phyloP scores from a whole-genome alignment of 768 basidiomycete genomes.

The Termitomyces heimii region DNA sequence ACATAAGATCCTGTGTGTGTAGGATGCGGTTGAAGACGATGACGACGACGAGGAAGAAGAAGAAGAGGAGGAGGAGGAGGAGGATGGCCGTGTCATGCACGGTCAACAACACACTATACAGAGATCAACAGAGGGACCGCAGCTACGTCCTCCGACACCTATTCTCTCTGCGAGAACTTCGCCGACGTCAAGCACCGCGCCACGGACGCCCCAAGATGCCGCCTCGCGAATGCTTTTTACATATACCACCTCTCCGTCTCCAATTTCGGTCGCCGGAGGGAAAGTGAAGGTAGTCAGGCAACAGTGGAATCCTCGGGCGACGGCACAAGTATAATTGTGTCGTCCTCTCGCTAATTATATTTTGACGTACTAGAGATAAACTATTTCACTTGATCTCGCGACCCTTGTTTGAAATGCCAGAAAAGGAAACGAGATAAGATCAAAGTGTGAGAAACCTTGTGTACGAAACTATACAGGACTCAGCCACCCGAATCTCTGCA shows the following conservation, averaged over 20 bases:
- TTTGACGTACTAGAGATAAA: background rate
- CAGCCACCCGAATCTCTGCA: slow-evolving; percentile 38
- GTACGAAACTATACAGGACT: slow-evolving; percentile 49
- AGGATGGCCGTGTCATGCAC: slow-evolving; percentile 19
- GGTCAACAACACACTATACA: slow-evolving; percentile 26
- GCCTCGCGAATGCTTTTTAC: slow-evolving; percentile 19
- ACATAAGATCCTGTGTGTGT: slow-evolving; percentile 7
- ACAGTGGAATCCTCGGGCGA: slow-evolving; percentile 37
- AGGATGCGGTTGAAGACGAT: slow-evolving; percentile 46
- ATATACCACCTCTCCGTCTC: slow-evolving; percentile 24
- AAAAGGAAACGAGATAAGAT: slow-evolving; percentile 1
- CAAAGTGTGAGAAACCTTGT: slow-evolving; percentile 19
- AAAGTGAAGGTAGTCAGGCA: slow-evolving; percentile 50
- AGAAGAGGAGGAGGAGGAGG: slow-evolving; percentile 48
- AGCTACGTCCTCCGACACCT: slow-evolving; percentile 30
- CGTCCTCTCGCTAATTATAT: background rate
- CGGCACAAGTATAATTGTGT: slow-evolving; percentile 30
- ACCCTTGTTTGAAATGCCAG: background rate
- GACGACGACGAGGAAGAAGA: slow-evolving; percentile 61
- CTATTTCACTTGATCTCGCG: background rate
- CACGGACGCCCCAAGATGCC: slow-evolving; percentile 40
- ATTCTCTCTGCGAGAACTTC: slow-evolving; percentile 45
- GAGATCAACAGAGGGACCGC: slow-evolving; percentile 22
- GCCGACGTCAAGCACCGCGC: slow-evolving; percentile 41
- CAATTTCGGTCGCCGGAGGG: slow-evolving; percentile 24